Evolutionary conservation across 1,284 basidiomycete genomes (phyloP), one percentile per base, ranked within the genome.

Genomic region (Ceratobasidium sp.): DNA sequence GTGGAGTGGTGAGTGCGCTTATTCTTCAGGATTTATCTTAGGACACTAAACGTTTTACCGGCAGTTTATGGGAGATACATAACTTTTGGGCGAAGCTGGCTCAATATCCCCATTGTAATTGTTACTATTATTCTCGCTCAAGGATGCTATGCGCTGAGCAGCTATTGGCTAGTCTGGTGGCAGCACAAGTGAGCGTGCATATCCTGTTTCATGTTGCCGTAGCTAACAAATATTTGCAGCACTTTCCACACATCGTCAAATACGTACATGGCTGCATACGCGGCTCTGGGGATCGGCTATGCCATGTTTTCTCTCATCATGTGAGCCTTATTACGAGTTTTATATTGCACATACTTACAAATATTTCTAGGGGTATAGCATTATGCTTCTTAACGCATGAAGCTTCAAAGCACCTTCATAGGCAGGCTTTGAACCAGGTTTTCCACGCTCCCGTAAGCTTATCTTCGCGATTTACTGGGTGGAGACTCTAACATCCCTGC

Each of bases 181-280:
- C 87, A 93, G 80, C 84, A 84, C 56, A 86, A 92, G 86, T 88
- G 76, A 74, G 88, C 84, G 29, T 11, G 11, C 36, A 41, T 63
- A 76, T 56, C 47, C 22, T 44, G 11, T 54, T 9, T 29, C 27
- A n/a, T 64, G 22, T 29, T 50, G 33, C 51, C 41, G 14, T 19
- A n/a, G 17, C 8, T 36, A 29, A 44, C n/a, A 29, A 15, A 62
- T 36, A n/a, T 36, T 15, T 47, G 19, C 75, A 90, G 89, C 77
- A 81, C 84, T 0, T 90, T 86, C 79, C 59, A 87, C 65, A 81
- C 82, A 11, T 81, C 87, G 0, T 87, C 86, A 78, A 87, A 86
- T 2, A 88, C 91, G 79, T 94, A 94, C 81, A 91, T 93, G 81
- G 88, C 86, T 11, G 81, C 94, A 27, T 95, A 95, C 79, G 92